A percentile compares a stretch with the other conserved stretches of the same genome.
These are phyloP conservation scores for Microsporum ferrugineum DNA, from an alignment of 2,329 filamentous ascomycete species.

Conservation along the genomic window DNA sequence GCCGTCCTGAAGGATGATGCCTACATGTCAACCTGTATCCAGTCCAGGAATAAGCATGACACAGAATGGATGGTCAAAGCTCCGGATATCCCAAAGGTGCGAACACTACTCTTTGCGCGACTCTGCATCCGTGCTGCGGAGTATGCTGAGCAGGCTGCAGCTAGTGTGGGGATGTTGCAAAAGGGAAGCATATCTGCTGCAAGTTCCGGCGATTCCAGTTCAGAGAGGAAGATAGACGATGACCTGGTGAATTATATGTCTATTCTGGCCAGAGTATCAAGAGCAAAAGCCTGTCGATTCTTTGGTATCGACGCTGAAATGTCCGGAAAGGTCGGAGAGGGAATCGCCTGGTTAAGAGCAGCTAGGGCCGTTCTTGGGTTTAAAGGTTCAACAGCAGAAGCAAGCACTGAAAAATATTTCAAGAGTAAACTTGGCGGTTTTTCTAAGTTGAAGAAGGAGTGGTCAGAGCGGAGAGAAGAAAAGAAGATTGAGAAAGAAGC, in stretches of 20 bases:
- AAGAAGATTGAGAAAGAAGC: slow-evolving; percentile 59
- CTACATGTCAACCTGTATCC: slow-evolving; percentile 70
- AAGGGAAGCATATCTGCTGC: slow-evolving; percentile 15
- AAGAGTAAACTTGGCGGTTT: slow-evolving; percentile 23
- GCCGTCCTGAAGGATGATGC: slow-evolving; percentile 91
- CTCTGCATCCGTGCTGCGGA: slow-evolving; percentile 80
- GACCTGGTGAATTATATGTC: slow-evolving; percentile 61
- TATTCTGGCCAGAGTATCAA: slow-evolving; percentile 60
- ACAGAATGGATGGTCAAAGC: slow-evolving; percentile 95
- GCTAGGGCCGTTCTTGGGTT: slow-evolving; percentile 65
- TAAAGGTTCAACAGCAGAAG: slow-evolving; percentile 28
- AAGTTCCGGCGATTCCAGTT: not conserved
- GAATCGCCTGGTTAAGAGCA: slow-evolving; percentile 74
- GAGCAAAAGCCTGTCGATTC: slow-evolving; percentile 80
- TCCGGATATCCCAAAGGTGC: slow-evolving; percentile 76
- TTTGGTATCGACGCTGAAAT: slow-evolving; percentile 82
- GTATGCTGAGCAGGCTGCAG: slow-evolving; percentile 63
- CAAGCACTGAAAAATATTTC: slow-evolving; percentile 33
- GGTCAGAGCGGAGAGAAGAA: slow-evolving; percentile 68
- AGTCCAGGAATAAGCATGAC: slow-evolving; percentile 69
- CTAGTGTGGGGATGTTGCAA: slow-evolving; percentile 35
- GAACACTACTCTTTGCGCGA: slow-evolving; percentile 75
- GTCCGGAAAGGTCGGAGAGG: slow-evolving; percentile 67
- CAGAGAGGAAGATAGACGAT: slow-evolving; percentile 47
- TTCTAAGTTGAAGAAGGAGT: slow-evolving; percentile 57